A percentile compares a stretch with the other conserved stretches of the same genome.
Evolutionary conservation across 148 eudicot species (phyloP).

Genomic region (Nyssa sinensis): DNA sequence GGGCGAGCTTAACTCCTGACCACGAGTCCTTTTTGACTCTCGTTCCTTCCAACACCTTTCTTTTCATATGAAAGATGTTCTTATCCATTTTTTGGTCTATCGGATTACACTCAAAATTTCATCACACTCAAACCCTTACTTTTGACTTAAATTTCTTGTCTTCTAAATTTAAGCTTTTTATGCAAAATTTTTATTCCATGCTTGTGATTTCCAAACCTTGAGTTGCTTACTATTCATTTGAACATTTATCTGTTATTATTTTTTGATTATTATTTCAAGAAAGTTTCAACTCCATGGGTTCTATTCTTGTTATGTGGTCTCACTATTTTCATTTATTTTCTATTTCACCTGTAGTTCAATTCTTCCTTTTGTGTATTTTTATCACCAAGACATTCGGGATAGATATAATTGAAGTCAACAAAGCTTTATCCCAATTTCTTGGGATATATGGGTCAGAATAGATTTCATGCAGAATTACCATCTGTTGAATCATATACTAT

Average conservation of each 20-base stretch:
- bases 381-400: background rate
- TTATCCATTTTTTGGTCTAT: too few species aligned
- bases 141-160: too few species aligned
- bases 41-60: too few species aligned
- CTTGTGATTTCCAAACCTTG: background rate
- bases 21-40: too few species aligned
- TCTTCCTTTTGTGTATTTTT: background rate
- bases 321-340: background rate
- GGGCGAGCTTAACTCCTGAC: too few species aligned
- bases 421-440: background rate
- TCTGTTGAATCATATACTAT: background rate
- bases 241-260: background rate
- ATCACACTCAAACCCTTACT: too few species aligned
- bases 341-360: background rate
- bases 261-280: constrained; percentile 2
- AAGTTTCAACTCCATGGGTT: constrained; percentile 4
- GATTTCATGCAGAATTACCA: constrained; percentile 1
- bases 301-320: background rate
- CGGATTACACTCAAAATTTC: too few species aligned
- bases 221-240: background rate
- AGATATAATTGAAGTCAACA: background rate
- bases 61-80: background rate
- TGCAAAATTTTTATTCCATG: too few species aligned
- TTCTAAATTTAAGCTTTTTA: too few species aligned
- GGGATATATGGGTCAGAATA: background rate